phyloP scores from a whole-genome alignment of 2,329 filamentous ascomycete genomes.

The Colletotrichum zoysiae region DNA sequence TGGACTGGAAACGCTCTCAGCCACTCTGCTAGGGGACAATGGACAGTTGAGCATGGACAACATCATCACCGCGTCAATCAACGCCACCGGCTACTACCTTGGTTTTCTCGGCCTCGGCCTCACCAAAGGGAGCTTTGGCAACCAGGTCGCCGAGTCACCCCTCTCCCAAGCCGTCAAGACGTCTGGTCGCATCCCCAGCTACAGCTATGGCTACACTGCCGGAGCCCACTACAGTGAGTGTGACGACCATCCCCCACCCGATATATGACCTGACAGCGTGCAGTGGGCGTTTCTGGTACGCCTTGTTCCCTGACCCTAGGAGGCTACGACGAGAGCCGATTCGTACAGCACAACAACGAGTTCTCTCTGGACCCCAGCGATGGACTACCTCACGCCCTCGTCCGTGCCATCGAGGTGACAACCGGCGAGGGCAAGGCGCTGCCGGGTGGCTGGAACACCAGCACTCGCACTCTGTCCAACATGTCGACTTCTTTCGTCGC shows the following conservation, averaged over 20 bases:
- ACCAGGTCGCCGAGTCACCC: slow-evolving; percentile 62
- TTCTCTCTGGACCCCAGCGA: slow-evolving; percentile 69
- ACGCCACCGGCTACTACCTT: slow-evolving; percentile 66
- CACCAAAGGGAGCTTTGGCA: slow-evolving; percentile 64
- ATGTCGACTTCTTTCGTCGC: slow-evolving; percentile 64
- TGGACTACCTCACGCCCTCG: slow-evolving; percentile 69
- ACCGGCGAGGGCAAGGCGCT: slow-evolving; percentile 49
- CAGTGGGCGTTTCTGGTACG: slow-evolving; percentile 55
- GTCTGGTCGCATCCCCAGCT: slow-evolving; percentile 73
- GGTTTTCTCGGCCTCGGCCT: slow-evolving; percentile 70
- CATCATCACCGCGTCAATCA: slow-evolving; percentile 65
- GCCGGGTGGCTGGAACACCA: slow-evolving; percentile 56
- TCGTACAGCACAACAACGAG: slow-evolving; percentile 69
- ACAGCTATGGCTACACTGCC: slow-evolving; percentile 82
- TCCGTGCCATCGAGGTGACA: slow-evolving; percentile 67
- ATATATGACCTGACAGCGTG: slow-evolving; percentile 46
- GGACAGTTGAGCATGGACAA: slow-evolving; percentile 58
- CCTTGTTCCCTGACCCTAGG: slow-evolving; percentile 75
- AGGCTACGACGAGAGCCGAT: slow-evolving; percentile 75
- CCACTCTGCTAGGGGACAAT: slow-evolving; percentile 53
- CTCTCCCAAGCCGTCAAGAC: slow-evolving; percentile 70
- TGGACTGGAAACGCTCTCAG: slow-evolving; percentile 65
- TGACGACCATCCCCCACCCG: slow-evolving; percentile 33
- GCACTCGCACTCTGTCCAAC: slow-evolving; percentile 54
- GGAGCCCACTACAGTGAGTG: slow-evolving; percentile 77